phyloP scores from a whole-genome alignment of 352 stramenopile species.

The Pythium sp. region DNA sequence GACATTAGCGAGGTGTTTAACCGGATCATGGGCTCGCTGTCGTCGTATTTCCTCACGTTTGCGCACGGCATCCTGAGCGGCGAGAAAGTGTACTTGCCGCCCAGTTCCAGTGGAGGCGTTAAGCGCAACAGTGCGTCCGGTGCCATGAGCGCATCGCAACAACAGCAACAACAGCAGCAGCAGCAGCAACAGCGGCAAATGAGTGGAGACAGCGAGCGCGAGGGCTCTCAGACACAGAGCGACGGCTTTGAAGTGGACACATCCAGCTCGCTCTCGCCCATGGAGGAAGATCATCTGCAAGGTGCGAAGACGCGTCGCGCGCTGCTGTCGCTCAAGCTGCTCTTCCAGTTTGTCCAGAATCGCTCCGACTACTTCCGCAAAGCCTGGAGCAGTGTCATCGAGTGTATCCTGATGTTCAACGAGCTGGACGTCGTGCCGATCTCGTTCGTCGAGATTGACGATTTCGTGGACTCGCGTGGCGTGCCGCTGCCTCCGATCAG shows the following conservation, averaged over 20 bases:
- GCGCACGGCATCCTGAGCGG: conserved; percentile 79
- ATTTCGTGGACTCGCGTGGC: conserved; percentile 82
- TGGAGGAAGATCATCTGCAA: conserved; percentile 64
- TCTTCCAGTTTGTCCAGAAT: conserved; percentile 86
- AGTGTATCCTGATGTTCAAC: conserved; percentile 89
- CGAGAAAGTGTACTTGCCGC: conserved; percentile 77
- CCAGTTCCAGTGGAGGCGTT: conserved; percentile 28
- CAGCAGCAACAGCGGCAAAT: conserved; percentile 10
- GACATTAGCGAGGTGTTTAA: conserved; percentile 81
- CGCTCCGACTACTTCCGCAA: conserved; percentile 76
- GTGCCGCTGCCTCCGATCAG: conserved; percentile 80
- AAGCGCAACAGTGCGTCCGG: conserved; percentile 18
- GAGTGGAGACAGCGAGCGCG: conserved; percentile 2
- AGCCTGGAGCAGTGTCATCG: conserved; percentile 77
- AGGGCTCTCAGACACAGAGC: not conserved
- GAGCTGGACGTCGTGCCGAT: conserved; percentile 81
- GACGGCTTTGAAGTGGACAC: conserved; percentile 3
- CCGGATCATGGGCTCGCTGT: conserved; percentile 73
- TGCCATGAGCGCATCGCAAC: not conserved
- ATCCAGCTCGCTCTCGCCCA: conserved; percentile 9
- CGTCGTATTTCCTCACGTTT: conserved; percentile 85
- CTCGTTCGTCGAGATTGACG: conserved; percentile 86
- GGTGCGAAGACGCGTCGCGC: conserved; percentile 76
- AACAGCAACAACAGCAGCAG: not conserved
- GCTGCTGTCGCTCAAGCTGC: conserved; percentile 68